Percentiles rank a stretch among this genome's conserved stretches.
These are phyloP conservation scores for Schizochytrium sp. DNA, from an alignment of 108 stramenopile species.

Conservation along the genomic window DNA sequence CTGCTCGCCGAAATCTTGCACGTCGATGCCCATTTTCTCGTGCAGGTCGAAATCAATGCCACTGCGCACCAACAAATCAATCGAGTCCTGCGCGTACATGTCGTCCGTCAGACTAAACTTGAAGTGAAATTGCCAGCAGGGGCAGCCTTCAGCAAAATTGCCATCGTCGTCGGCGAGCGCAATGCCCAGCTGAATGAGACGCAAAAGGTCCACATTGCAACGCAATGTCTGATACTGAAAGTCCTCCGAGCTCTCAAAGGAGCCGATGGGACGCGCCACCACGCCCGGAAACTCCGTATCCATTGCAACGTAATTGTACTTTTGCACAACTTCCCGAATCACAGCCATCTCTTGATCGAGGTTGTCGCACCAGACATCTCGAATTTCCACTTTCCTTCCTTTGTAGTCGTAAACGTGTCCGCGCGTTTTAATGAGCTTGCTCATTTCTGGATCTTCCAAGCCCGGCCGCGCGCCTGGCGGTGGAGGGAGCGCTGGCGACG, in stretches of 20 bases:
- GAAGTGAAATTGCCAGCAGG: constrained; percentile 99
- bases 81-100: constrained; percentile 97
- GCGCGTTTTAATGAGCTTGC: not conserved
- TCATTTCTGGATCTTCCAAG: not conserved
- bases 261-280: constrained; percentile 89
- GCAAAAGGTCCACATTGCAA: constrained; percentile 94
- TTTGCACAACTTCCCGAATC: constrained; percentile 81
- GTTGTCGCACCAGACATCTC: constrained; percentile 56
- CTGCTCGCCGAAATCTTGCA: constrained; percentile 85
- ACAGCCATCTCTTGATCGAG: constrained; percentile 67
- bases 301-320: constrained; percentile 95
- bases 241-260: constrained; percentile 47
- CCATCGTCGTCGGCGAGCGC: constrained; percentile 85
- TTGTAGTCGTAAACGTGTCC: constrained; percentile 20
- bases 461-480: not conserved
- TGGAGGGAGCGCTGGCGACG: not conserved
- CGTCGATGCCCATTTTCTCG: constrained; percentile 83
- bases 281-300: constrained; percentile 98
- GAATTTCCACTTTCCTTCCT: constrained; percentile 42
- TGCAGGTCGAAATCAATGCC: constrained; percentile 92
- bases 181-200: constrained; percentile 94
- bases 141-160: constrained; percentile 76
- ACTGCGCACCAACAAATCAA: constrained; percentile 79
- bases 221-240: constrained; percentile 95
- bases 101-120: constrained; percentile 73